Conservation (phyloP, 169 alveolate genomes). For the Plasmodium reichenowi region DNA sequence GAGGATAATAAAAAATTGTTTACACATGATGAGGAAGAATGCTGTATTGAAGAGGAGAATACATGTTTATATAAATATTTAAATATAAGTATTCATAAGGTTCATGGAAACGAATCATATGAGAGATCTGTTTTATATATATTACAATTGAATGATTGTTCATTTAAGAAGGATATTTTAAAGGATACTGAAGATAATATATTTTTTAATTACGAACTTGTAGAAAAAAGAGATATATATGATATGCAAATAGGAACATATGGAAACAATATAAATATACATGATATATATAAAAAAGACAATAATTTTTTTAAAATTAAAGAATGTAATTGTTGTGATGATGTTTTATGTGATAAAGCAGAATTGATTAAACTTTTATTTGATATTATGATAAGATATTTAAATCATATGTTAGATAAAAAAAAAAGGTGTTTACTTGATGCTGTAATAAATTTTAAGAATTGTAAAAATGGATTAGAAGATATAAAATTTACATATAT, state of each 20-base stretch:
- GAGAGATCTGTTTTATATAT: not conserved
- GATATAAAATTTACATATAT: conserved; percentile 45
- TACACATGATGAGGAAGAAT: not conserved
- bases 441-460: conserved; percentile 26
- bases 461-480: conserved; percentile 51
- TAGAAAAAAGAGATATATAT: not conserved
- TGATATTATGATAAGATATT: conserved; percentile 23
- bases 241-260: conserved; percentile 2
- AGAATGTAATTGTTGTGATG: not conserved
- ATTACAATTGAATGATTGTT: not conserved
- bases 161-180: not conserved
- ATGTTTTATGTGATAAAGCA: not conserved
- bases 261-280: not conserved
- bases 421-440: conserved; percentile 23
- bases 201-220: not conserved
- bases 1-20: not conserved
- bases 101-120: conserved; percentile 2
- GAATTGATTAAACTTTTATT: not conserved
- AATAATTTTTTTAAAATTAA: not conserved
- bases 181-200: not conserved
- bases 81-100: conserved; percentile 15
- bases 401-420: conserved; percentile 28
- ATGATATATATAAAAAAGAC: not conserved
- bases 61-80: conserved; percentile 17
- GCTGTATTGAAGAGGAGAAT: not conserved